A percentile compares a stretch with the other conserved stretches of the same genome.
Conservation (phyloP, 306 rosid genomes). For the Sindora glabra region DNA sequence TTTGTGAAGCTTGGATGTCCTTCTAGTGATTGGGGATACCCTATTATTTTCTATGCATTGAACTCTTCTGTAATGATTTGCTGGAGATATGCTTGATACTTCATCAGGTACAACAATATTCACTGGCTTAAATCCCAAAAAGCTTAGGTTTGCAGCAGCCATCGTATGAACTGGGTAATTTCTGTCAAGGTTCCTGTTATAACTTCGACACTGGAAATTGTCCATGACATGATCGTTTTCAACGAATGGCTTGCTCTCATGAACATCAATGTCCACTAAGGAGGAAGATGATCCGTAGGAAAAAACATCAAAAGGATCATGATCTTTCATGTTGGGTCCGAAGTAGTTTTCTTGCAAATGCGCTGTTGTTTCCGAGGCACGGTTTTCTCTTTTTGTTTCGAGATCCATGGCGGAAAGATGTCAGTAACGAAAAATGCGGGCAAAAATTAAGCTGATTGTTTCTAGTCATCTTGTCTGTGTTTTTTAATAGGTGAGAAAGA, state of each 20-base stretch:
- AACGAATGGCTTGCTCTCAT: conserved; percentile 38
- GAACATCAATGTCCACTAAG: conserved; percentile 25
- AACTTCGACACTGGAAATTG: conserved; percentile 41
- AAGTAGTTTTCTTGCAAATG: conserved; percentile 27
- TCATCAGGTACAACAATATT: conserved; percentile 57
- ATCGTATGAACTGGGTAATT: conserved; percentile 25
- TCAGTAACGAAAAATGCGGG: conserved; percentile 21
- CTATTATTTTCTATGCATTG: conserved; percentile 26
- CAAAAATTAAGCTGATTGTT: conserved; percentile 22
- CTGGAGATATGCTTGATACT: conserved; percentile 46
- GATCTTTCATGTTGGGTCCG: conserved; percentile 35
- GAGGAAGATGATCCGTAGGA: conserved; percentile 17
- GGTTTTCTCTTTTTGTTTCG: conserved; percentile 33
- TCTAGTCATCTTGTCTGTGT: conserved; percentile 18
- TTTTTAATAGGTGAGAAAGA: conserved; percentile 37
- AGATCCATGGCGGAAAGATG: conserved; percentile 42
- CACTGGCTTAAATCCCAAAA: conserved; percentile 25
- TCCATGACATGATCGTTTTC: conserved; percentile 48
- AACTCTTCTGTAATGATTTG: conserved; percentile 34
- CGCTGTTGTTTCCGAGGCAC: conserved; percentile 15
- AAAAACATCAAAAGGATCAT: conserved; percentile 32
- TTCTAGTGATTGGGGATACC: conserved; percentile 25
- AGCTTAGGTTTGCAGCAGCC: conserved; percentile 25
- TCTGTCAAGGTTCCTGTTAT: conserved; percentile 28
- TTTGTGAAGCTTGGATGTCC: conserved; percentile 40